Evolutionary conservation across 2,329 filamentous ascomycete species (phyloP), one percentile per base, ranked within the genome.

Genomic region (Mariannaea sp.): DNA sequence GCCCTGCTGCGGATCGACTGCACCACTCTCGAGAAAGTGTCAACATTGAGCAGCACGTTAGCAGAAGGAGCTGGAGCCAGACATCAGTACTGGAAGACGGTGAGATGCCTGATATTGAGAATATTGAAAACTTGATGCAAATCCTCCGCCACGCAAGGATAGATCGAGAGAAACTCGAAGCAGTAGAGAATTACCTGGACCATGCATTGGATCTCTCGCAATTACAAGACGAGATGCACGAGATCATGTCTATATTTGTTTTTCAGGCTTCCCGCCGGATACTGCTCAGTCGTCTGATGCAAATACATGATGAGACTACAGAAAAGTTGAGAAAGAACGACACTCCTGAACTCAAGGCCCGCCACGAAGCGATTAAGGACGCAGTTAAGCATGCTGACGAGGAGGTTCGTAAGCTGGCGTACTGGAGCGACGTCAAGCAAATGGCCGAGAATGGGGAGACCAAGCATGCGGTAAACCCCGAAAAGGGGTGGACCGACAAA

Each of bases 151-250:
- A 75, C 32, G 84, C 88, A 5, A 82, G 86, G 7, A 90, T 99
- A 61, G 94, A 99, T 68, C 84, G 94, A 27, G 93, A 97, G 75
- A 97, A 94, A 75, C 85, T 95, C 53, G 87, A 93, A 56, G 87
- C 88, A 0, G 81, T 97, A 17, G 85, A 88, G 64, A 89, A 83
- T 57, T 99, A 96, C 68, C 77, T 97, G n/a, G 77, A 85, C 35
- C 80, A 94, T 47, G 89, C 84, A 5, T 85, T 89, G 19, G 91
- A 97, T 62, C 75, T 97, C 22, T 80, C 80, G 48, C 88, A 91
- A 56, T 76, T 99, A 16, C 80, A 88, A 56, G 80, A 88, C 49
- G 80, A 86, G 69, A 93, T 96, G 80, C 87, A 90, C 49, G 85
- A 91, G 38, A 89, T 96, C 61, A 92, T 96, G 91, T 79, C 84